Evolutionary conservation across 139 green algal genomes (phyloP).

Genomic region (Closterium sp.): DNA sequence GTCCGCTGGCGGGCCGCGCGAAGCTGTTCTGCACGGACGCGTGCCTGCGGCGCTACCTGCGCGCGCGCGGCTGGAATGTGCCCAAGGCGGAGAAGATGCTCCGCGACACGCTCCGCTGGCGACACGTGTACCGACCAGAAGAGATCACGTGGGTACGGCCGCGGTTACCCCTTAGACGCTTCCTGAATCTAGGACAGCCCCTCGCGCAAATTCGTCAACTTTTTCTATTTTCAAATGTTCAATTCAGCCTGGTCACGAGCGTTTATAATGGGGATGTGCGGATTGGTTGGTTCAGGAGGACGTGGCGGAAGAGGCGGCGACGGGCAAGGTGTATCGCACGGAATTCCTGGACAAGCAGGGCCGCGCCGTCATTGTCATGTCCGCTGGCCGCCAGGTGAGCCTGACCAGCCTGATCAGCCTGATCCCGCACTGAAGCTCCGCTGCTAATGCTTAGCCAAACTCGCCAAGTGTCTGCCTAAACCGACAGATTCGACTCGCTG

Average conservation of each 20-base stretch:
- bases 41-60: conserved; percentile 48
- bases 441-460: no score
- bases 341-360: conserved; percentile 13
- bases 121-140: conserved; percentile 30
- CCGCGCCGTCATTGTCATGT: conserved; percentile 51
- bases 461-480: no score
- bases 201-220: no score
- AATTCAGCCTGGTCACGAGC: no score
- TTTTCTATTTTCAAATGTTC: no score
- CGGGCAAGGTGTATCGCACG: conserved; percentile 53
- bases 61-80: conserved; percentile 52
- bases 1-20: neutral
- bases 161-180: neutral
- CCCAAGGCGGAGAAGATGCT: conserved; percentile 57
- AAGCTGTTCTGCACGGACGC: conserved; percentile 21
- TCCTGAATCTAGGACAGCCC: neutral
- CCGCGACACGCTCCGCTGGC: conserved; percentile 49
- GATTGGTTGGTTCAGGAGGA: conserved; percentile 23
- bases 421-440: no score
- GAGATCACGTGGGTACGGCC: conserved; percentile 39
- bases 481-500: no score
- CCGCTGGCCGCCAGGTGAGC: conserved; percentile 34
- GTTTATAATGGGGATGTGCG: neutral
- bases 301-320: conserved; percentile 33
- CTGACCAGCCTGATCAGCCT: no score